A percentile compares a stretch with the other conserved stretches of the same genome.
Evolutionary conservation across 805 yeast species (phyloP).

Genomic region (Teunomyces funiuensis): DNA sequence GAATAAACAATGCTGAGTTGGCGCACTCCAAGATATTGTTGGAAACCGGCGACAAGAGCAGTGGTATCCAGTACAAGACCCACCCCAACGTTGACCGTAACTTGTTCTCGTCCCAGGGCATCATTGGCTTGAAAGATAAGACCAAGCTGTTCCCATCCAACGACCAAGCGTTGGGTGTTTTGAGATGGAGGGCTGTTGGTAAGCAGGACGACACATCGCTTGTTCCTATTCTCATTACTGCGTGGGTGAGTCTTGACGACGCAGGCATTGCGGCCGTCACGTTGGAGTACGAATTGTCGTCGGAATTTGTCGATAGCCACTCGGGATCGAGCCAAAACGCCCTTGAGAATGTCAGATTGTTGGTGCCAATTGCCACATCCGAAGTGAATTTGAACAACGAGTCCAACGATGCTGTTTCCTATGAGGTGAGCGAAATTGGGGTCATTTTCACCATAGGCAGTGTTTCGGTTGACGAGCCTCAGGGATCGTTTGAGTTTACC

Average conservation of each 20-base stretch:
- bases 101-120: constrained; percentile 54
- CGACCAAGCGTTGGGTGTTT: constrained; percentile 85
- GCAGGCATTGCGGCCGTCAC: constrained; percentile 70
- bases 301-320: constrained; percentile 32
- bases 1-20: constrained; percentile 74
- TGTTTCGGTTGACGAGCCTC: constrained; percentile 50
- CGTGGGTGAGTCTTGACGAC: constrained; percentile 77
- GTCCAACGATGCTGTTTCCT: constrained; percentile 49
- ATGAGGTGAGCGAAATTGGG: constrained; percentile 66
- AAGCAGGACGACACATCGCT: constrained; percentile 49
- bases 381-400: constrained; percentile 50
- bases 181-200: constrained; percentile 85
- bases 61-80: constrained; percentile 75
- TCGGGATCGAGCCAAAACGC: constrained; percentile 32
- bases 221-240: constrained; percentile 69
- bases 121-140: constrained; percentile 75
- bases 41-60: constrained; percentile 46
- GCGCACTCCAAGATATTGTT: constrained; percentile 67
- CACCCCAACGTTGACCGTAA: constrained; percentile 93
- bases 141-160: constrained; percentile 85
- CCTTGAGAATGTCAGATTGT: constrained; percentile 52
- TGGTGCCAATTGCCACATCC: constrained; percentile 67
- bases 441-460: constrained; percentile 61
- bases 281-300: constrained; percentile 79
- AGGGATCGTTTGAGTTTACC: constrained; percentile 78